Evolutionary conservation across 768 basidiomycete species (phyloP).

Genomic region (Hericium rajendrae): DNA sequence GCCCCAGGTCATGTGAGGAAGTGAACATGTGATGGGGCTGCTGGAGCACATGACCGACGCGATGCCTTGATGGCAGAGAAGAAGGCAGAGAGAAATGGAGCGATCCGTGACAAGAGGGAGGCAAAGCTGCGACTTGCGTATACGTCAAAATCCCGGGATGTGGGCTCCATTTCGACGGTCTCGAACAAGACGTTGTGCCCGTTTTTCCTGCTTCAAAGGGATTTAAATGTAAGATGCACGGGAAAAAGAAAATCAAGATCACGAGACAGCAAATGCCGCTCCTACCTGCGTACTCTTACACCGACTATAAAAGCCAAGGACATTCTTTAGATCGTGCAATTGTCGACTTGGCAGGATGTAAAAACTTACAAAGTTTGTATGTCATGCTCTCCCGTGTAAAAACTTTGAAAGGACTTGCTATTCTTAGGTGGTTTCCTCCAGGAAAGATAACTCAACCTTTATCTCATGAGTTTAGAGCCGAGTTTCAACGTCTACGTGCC

Average conservation of each 20-base stretch:
- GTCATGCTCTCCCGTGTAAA: neutral
- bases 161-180: neutral
- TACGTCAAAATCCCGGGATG: neutral
- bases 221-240: neutral
- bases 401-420: neutral
- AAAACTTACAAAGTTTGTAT: neutral
- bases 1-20: too few species aligned
- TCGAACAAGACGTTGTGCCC: neutral
- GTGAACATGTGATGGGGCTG: too few species aligned
- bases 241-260: neutral
- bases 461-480: neutral
- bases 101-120: too few species aligned
- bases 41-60: too few species aligned
- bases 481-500: neutral
- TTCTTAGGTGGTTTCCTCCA: neutral
- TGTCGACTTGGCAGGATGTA: neutral
- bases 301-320: conserved; percentile 1
- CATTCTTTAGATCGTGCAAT: neutral
- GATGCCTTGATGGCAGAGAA: too few species aligned
- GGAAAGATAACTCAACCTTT: neutral
- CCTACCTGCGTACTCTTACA: neutral
- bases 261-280: neutral
- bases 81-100: too few species aligned
- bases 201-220: neutral
- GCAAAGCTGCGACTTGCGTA: neutral